These are phyloP conservation scores for Microthyrium microscopicum DNA, from an alignment of 2,329 filamentous ascomycete genomes.

Conservation along the genomic window DNA sequence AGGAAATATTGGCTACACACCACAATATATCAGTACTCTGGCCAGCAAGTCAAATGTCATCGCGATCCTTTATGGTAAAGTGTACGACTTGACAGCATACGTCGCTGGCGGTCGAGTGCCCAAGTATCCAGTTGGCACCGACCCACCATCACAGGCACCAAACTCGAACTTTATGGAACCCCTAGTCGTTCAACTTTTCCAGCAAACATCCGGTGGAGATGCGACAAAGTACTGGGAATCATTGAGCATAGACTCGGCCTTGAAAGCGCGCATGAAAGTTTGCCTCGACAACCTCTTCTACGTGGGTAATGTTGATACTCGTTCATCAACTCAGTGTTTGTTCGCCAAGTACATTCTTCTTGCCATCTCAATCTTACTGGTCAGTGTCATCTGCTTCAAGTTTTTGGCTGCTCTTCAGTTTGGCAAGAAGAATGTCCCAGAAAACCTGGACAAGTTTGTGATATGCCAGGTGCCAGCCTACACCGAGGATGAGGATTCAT, in stretches of 20 bases:
- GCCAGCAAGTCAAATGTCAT: constrained; percentile 48
- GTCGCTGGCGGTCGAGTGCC: constrained; percentile 55
- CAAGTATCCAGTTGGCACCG: constrained; percentile 36
- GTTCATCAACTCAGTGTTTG: constrained; percentile 68
- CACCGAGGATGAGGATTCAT: constrained; percentile 93
- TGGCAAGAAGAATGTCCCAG: constrained; percentile 73
- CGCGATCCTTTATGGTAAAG: constrained; percentile 58
- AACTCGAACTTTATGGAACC: constrained; percentile 69
- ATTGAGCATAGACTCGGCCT: constrained; percentile 39
- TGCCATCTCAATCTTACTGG: constrained; percentile 65
- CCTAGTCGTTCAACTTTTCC: constrained; percentile 60
- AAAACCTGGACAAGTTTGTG: constrained; percentile 95
- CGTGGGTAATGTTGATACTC: constrained; percentile 77
- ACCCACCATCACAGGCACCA: constrained; percentile 25
- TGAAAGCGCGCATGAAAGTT: constrained; percentile 53
- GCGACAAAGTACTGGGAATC: constrained; percentile 69
- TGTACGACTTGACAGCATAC: constrained; percentile 87
- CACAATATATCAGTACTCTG: constrained; percentile 57
- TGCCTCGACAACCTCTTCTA: constrained; percentile 94
- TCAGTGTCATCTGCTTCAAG: constrained; percentile 78
- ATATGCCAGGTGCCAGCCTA: constrained; percentile 97
- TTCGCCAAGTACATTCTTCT: constrained; percentile 85
- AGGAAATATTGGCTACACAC: constrained; percentile 70
- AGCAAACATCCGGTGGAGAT: constrained; percentile 57
- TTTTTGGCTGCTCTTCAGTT: constrained; percentile 95